Conservation (phyloP, 2,329 filamentous ascomycete genomes). For the Fusarium compactum region DNA sequence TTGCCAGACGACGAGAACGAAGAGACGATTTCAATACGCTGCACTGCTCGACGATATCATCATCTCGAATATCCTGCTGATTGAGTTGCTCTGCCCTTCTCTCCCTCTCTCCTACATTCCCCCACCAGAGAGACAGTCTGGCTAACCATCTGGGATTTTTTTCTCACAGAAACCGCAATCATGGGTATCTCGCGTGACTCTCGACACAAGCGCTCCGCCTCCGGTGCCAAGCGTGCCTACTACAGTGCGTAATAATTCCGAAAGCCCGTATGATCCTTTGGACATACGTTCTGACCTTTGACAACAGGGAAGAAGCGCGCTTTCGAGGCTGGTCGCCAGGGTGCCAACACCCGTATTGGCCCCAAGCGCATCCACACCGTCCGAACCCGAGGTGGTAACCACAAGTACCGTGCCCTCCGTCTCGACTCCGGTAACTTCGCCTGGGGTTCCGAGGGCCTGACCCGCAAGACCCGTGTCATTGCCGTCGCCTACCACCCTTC, state of each 20-base stretch:
- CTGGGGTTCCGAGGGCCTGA: slow-evolving; percentile 97
- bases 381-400: slow-evolving; percentile 97
- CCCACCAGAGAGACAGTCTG: slow-evolving; percentile 8
- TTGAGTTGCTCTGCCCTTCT: slow-evolving; percentile 40
- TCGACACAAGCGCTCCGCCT: slow-evolving; percentile 99
- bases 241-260: slow-evolving; percentile 78
- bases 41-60: slow-evolving; percentile 42
- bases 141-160: slow-evolving; percentile 42
- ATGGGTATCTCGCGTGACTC: slow-evolving; percentile 99
- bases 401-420: slow-evolving; percentile 99
- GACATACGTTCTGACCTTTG: slow-evolving; percentile 80
- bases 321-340: slow-evolving; percentile 99
- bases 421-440: slow-evolving; percentile 99
- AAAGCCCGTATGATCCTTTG: slow-evolving; percentile 73
- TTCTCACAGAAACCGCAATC: slow-evolving; percentile 76
- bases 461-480: slow-evolving; percentile 99
- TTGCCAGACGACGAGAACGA: slow-evolving; percentile 43
- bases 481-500: slow-evolving; percentile 98
- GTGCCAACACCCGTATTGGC: slow-evolving; percentile 99
- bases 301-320: slow-evolving; percentile 91
- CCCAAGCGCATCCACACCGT: slow-evolving; percentile 96
- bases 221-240: slow-evolving; percentile 96
- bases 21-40: slow-evolving; percentile 38
- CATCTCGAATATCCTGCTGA: slow-evolving; percentile 40
- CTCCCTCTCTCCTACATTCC: slow-evolving; percentile 4